These are phyloP conservation scores for Yamadazyma conglobata DNA, from an alignment of 1,139 yeast species.

Conservation along the genomic window DNA sequence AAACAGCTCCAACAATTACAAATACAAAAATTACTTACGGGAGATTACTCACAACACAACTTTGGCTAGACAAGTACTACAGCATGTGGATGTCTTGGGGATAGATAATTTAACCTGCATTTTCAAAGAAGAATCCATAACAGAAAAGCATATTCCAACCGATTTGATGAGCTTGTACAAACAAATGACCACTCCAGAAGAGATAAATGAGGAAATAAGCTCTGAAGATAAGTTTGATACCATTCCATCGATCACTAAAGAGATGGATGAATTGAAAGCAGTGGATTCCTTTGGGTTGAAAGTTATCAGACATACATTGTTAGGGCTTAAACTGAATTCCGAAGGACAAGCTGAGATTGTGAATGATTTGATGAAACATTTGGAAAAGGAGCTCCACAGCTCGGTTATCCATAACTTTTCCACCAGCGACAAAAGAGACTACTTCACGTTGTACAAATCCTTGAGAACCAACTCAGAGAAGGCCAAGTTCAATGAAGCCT, in stretches of 20 bases:
- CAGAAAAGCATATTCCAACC: constrained; percentile 30
- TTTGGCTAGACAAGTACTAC: constrained; percentile 35
- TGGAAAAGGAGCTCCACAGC: constrained; percentile 28
- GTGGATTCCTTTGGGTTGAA: constrained; percentile 81
- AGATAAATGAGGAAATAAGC: constrained; percentile 22
- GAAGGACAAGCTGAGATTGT: constrained; percentile 26
- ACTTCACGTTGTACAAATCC: constrained; percentile 58
- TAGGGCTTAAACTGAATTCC: constrained; percentile 49
- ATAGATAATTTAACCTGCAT: constrained; percentile 52
- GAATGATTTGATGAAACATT: constrained; percentile 31
- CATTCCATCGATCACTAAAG: constrained; percentile 43
- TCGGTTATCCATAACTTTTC: constrained; percentile 29
- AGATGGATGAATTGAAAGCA: constrained; percentile 55
- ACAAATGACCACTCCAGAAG: constrained; percentile 19
- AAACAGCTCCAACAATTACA: constrained; percentile 13
- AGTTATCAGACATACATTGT: constrained; percentile 72
- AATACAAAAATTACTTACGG: constrained; percentile 12
- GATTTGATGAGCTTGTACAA: constrained; percentile 32
- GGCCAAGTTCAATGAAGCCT: constrained; percentile 54
- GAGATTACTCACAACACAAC: constrained; percentile 19
- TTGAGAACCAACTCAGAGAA: constrained; percentile 52
- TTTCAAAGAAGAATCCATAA: constrained; percentile 24
- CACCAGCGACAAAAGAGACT: constrained; percentile 45
- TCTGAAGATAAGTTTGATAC: constrained; percentile 13
- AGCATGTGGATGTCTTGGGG: constrained; percentile 68